A percentile compares a stretch with the other conserved stretches of the same genome.
Evolutionary conservation across 768 basidiomycete genomes (phyloP).

Genomic region (Leccinellum albellum): DNA sequence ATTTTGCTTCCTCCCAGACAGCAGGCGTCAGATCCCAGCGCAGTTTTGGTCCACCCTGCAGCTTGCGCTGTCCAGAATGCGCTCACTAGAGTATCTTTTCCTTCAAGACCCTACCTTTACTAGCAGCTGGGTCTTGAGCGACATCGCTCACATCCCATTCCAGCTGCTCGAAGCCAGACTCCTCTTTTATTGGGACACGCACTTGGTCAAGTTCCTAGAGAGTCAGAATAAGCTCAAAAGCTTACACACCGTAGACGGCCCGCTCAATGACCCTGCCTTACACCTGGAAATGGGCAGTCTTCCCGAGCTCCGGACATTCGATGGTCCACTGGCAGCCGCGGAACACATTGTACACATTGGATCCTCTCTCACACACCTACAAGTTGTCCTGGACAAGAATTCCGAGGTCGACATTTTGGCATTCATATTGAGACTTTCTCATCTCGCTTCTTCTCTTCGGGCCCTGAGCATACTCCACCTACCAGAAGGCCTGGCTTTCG

Average conservation of each 20-base stretch:
- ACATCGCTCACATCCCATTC: slow-evolving; percentile 38
- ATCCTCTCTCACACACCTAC: slow-evolving; percentile 43
- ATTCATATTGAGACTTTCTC: slow-evolving; percentile 32
- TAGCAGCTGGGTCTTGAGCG: slow-evolving; percentile 46
- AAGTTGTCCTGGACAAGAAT: slow-evolving; percentile 40
- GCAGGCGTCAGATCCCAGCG: slow-evolving; percentile 24
- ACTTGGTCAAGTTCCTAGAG: slow-evolving; percentile 46
- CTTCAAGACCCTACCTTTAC: slow-evolving; percentile 38
- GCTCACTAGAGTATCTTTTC: slow-evolving; percentile 41
- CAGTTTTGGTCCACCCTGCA: slow-evolving; percentile 46
- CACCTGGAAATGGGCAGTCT: slow-evolving; percentile 34
- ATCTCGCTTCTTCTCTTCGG: slow-evolving; percentile 30
- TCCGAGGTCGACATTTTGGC: slow-evolving; percentile 27
- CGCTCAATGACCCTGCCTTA: slow-evolving; percentile 18
- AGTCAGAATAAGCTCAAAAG: slow-evolving; percentile 40
- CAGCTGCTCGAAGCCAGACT: slow-evolving; percentile 47
- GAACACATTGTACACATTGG: slow-evolving; percentile 34
- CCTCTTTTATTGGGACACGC: slow-evolving; percentile 46
- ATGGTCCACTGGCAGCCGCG: slow-evolving; percentile 43
- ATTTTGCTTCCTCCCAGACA: slow-evolving; percentile 40
- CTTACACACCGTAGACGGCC: slow-evolving; percentile 33
- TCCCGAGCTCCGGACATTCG: slow-evolving; percentile 41
- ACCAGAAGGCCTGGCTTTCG: slow-evolving; percentile 30
- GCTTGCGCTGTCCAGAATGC: slow-evolving; percentile 40
- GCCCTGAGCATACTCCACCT: slow-evolving; percentile 36